Base-by-base conservation (phyloP, 73 alveolate genomes). In the Paramecium biaurelia region DNA sequence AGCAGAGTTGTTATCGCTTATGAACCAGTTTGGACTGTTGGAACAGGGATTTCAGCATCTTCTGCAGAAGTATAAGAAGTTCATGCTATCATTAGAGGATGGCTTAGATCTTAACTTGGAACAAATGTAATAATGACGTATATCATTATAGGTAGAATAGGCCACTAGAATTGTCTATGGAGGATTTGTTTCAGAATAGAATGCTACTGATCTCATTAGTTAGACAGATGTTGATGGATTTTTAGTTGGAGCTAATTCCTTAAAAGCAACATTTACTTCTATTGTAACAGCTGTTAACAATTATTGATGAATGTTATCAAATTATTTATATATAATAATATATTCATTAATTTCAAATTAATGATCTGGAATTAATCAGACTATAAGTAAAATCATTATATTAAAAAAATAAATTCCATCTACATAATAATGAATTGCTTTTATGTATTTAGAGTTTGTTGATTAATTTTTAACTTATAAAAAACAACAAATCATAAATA, bases 1-100 rank as follows among this genome's bases (percentile, higher is more conserved):
- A 90, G 95, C 92, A 96, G 95, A 85, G 95, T 98, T 14, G 99
- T 98, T 47, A 93, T 98, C 85, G 99, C 99, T 30, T 98, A 98
- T 93, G 99, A 98, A 92, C 99, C 99, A 53, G 99, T 98, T 53
- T 98, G 99, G 99, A 99, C 99, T 82, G 97, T 98, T 37, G 99
- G 99, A 67, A 98, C 99, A 14, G 99, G 99, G 14, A 97, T 94
- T 93, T 96, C 98, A 30, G 99, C 99, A 23, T 82, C 99, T 8
- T 99, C 99, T 11, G 99, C 95, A 74, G 97, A 98, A 97, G 99
- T 98, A 34, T 98, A 98, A 92, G 99, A 97, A 93, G 97, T 97
- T 76, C 99, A 97, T 92, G 97, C 95, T 37, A 93, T 93, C 92
- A 97, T 98, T 57, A 96, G 99, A 92, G 92, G 94, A 42, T 97